Evolutionary conservation across 805 yeast species (phyloP).

Genomic region (Wickerhamiella bombiphila): DNA sequence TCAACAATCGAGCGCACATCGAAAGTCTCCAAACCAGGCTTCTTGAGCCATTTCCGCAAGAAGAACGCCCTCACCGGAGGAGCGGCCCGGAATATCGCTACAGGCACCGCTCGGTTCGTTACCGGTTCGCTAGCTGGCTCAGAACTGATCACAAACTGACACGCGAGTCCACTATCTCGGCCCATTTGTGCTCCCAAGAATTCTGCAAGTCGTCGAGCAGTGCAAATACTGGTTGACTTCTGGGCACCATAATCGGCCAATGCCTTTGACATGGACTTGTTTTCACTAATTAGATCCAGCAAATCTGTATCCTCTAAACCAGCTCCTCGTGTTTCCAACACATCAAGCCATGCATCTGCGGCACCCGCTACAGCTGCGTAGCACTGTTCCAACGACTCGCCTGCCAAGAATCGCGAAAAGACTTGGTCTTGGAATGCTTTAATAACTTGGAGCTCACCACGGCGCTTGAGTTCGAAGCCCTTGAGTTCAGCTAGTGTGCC

Average conservation of each 20-base stretch:
- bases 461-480: conserved; percentile 90
- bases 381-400: conserved; percentile 62
- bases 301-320: conserved; percentile 88
- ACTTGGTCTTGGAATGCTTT: conserved; percentile 92
- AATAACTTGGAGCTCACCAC: conserved; percentile 89
- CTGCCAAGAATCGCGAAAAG: conserved; percentile 80
- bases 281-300: conserved; percentile 88
- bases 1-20: conserved; percentile 84
- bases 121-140: conserved; percentile 78
- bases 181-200: conserved; percentile 94
- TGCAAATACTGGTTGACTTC: conserved; percentile 89
- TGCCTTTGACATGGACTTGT: conserved; percentile 86
- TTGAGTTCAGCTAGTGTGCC: conserved; percentile 89
- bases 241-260: conserved; percentile 78
- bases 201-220: conserved; percentile 86
- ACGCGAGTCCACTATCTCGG: conserved; percentile 88
- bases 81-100: conserved; percentile 86
- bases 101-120: conserved; percentile 93
- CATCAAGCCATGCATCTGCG: conserved; percentile 93
- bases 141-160: conserved; percentile 80
- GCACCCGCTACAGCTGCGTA: conserved; percentile 81
- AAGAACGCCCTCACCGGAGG: conserved; percentile 50
- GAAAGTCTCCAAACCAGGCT: conserved; percentile 57
- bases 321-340: conserved; percentile 70
- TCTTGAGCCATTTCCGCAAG: conserved; percentile 75